These are phyloP conservation scores for Notholithocarpus densiflorus DNA, from an alignment of 306 rosid species.

Conservation along the genomic window DNA sequence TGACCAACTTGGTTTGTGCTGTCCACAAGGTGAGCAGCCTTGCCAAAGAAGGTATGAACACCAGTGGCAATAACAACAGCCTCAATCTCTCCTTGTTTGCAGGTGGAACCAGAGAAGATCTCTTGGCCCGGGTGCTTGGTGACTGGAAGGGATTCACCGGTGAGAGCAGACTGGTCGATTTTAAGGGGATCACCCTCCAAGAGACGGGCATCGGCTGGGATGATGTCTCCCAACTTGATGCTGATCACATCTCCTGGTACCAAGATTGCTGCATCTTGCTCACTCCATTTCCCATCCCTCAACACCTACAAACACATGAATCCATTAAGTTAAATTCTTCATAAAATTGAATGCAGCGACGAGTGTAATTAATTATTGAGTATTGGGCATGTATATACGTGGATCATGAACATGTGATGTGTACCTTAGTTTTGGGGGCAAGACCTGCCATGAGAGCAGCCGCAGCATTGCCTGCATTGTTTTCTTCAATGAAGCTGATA, in stretches of 20 bases:
- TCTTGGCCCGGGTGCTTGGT: conserved; percentile 70
- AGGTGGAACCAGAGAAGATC: conserved; percentile 89
- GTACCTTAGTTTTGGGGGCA: conserved; percentile 92
- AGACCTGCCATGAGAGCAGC: conserved; percentile 97
- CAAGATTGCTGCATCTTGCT: conserved; percentile 71
- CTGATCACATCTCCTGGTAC: conserved; percentile 93
- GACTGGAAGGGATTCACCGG: conserved; percentile 89
- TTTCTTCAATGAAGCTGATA: conserved; percentile 88
- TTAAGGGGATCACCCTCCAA: conserved; percentile 84
- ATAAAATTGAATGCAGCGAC: not conserved
- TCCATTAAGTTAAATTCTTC: not conserved
- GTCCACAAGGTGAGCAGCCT: conserved; percentile 94
- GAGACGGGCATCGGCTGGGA: conserved; percentile 93
- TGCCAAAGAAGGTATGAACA: conserved; percentile 89
- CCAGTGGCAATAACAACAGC: conserved; percentile 95
- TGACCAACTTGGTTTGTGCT: conserved; percentile 96
- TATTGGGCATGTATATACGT: not conserved
- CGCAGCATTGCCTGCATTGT: conserved; percentile 93
- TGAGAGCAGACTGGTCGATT: conserved; percentile 89
- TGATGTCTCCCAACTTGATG: conserved; percentile 87
- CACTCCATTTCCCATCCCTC: conserved; percentile 82
- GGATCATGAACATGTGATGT: conserved; percentile 1
- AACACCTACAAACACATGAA: conserved; percentile 43
- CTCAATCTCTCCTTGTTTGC: conserved; percentile 94
- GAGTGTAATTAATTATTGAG: not conserved